Evolutionary conservation across 1,139 yeast species (phyloP), one percentile per base, ranked within the genome.

Genomic region (Candida neerlandica): DNA sequence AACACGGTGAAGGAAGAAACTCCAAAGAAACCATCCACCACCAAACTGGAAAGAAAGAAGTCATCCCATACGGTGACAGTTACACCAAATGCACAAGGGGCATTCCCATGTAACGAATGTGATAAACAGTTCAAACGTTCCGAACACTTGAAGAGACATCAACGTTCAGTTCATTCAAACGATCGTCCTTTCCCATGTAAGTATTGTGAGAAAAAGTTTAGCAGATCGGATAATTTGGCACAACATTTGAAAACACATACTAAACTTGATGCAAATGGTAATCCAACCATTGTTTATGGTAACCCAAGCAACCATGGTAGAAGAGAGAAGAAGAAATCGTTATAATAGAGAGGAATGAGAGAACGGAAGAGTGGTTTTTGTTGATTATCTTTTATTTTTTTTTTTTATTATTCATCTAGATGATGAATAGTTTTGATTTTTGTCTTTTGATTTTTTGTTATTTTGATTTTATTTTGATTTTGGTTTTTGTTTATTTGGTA

Each of bases 221-320:
- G 74, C 51, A 59, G 82, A 50, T 67, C 73, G 12, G 82, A 77
- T 60, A 77, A 77, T 56, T 69, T 77, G 61, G 78, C 80, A 11
- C 81, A 76, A 57, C 82, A 77, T 60, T 67, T 75, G 58, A 76
- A 77, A 59, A 77, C 81, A 9, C 81, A 77, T 55, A 75, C 71
- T 56, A 72, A 72, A 44, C 44, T 67, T 44, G 70, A 72, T 54
- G 56, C 68, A 11, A 65, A 68, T 47, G 78, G 78, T 14, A 63
- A 70, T 16, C 69, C 74, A 4, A 64, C 67, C 43, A 66, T 73
- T 19, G 65, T 74, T 46, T 70, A 71, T 53, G 77, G 77, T 2
- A 71, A 70, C 53, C 72, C 76, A 4, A 67, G 62, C 48, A 56
- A 62, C 35, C 72, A 65, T 52, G 64, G 64, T 42, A 52, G 70